Conservation (phyloP, 176 grass and related monocot genomes). For the Rhynchospora breviuscula region DNA sequence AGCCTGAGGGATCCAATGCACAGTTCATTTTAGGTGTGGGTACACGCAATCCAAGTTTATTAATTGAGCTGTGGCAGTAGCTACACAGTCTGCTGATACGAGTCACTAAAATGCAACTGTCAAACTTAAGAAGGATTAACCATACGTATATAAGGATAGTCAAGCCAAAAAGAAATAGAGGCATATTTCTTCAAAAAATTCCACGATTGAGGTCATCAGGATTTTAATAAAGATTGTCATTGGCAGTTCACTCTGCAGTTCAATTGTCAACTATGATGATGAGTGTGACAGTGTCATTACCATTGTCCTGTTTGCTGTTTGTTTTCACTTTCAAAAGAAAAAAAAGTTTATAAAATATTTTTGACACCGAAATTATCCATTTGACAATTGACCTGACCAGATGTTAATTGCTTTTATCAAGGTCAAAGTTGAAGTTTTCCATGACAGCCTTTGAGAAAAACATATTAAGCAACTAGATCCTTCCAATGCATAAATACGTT, state of each 20-base stretch:
- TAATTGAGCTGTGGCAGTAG: not conserved
- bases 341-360: not conserved
- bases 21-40: not conserved
- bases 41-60: not conserved
- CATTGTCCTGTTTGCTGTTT: not conserved
- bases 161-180: not conserved
- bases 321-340: not conserved
- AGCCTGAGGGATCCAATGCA: not conserved
- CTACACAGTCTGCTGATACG: not conserved
- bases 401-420: not conserved
- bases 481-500: not conserved
- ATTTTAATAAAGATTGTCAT: too few species aligned
- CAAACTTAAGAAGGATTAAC: not conserved
- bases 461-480: not conserved
- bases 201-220: not conserved
- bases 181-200: not conserved
- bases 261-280: not conserved
- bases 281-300: not conserved
- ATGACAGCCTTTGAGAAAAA: not conserved
- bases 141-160: not conserved
- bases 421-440: not conserved
- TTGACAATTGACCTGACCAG: not conserved
- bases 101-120: not conserved
- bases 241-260: not conserved
- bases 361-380: not conserved